These are phyloP conservation scores for Diaporthe amygdali DNA, from an alignment of 2,329 filamentous ascomycete genomes.

Conservation along the genomic window DNA sequence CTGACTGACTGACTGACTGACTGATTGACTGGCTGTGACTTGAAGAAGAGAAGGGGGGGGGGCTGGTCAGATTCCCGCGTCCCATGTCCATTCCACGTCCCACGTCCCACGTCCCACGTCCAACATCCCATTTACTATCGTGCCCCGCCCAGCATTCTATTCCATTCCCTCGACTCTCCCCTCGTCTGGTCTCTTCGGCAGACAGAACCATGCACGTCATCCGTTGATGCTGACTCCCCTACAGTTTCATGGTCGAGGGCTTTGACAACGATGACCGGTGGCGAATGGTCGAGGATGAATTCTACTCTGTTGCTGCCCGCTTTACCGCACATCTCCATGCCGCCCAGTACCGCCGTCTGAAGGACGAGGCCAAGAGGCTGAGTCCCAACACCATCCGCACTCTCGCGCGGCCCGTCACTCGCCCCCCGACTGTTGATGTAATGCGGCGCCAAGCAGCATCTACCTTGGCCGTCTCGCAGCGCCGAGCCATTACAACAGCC, in stretches of 20 bases:
- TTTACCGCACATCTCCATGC: conserved; percentile 80
- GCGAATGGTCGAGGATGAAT: conserved; percentile 86
- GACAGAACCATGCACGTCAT: background rate
- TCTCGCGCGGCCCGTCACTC: conserved; percentile 58
- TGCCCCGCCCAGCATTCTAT: background rate
- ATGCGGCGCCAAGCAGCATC: conserved; percentile 42
- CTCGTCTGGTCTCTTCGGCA: background rate
- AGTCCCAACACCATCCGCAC: conserved; percentile 57
- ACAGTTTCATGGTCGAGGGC: conserved; percentile 68
- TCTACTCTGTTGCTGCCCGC: conserved; percentile 67
- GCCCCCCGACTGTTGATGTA: conserved; percentile 41
- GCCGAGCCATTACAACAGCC: conserved; percentile 32
- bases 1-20: background rate
- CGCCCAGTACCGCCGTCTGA: conserved; percentile 76
- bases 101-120: background rate
- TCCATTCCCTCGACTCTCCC: background rate
- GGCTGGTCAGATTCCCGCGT: background rate
- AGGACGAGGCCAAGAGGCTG: conserved; percentile 57
- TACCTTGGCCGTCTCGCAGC: conserved; percentile 42
- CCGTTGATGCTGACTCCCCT: background rate
- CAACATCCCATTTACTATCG: background rate
- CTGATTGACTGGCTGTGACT: background rate
- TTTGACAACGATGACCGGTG: conserved; percentile 72
- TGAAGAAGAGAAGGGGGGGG: too few species aligned
- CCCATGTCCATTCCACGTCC: background rate